Evolutionary conservation across 306 rosid genomes (phyloP), one percentile per base, ranked within the genome.

Genomic region (Acacia crassicarpa): DNA sequence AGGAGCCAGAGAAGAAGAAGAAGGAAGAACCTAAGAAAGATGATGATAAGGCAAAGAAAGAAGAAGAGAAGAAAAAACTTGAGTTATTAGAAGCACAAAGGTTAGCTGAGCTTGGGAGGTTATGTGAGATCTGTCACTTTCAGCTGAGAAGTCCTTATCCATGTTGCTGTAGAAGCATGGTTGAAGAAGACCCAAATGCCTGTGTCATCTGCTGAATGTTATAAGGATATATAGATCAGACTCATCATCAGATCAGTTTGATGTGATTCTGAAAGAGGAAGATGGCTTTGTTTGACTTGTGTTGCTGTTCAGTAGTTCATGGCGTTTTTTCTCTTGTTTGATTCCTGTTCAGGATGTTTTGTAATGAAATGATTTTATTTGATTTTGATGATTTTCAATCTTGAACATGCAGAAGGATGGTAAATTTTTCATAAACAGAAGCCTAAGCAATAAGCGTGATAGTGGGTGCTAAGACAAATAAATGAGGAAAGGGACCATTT

Each of bases 1-100:
- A 88, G 32, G 85, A 79, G 75, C 41, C 76, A 1, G 54, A 69
- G 51, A 87, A 86, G 81, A 90, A 89, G 91, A 72, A 86, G 32
- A 27, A 27, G 68, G 88, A 85, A 11, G 83, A 77, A 19, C 0
- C 38, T 72, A 82, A 0, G 59, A 25, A 48, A 72, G 15, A 46
- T 0, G 27, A 25, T 0, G 27, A 69, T 1, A 48, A 48, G 67
- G 33, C 67, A 62, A 62, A 62, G 38, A 80, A 0, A 41, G 9
- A 48, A 72, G 46, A 69, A 2, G 46, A 69, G 15, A 72, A 48
- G 41, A 8, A 44, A n/a, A 70, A 23, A 15, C n/a, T 58, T 9
- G 65, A 70, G 30, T 11, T 44, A 23, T 4, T 43, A 23, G 75
- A 70, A 1, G 35, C 19, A 27, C 19, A 30, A 30, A 63, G 20